Conservation (phyloP, 192 early-diverging fungal genomes). For the Coemansia guatemalensis region DNA sequence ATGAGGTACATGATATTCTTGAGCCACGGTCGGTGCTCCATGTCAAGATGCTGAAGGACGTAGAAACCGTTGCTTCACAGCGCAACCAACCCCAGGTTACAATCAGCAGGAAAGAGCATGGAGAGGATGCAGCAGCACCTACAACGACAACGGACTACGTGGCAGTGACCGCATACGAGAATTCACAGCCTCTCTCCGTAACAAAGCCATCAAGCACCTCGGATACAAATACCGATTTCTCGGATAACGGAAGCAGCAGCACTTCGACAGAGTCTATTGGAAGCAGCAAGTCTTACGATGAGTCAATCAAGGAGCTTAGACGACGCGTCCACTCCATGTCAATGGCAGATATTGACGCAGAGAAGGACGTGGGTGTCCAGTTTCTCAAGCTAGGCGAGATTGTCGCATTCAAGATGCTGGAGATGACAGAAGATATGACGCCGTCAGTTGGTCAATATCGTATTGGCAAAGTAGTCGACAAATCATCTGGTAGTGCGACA, state of each 20-base stretch:
- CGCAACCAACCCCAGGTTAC: background rate
- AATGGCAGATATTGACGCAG: background rate
- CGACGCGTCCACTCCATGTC: too few species aligned
- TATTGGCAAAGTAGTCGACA: slow-evolving; percentile 1
- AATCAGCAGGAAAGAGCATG: slow-evolving; percentile 8
- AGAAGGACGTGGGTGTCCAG: background rate
- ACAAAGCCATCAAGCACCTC: too few species aligned
- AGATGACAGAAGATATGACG: slow-evolving; percentile 3
- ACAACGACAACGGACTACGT: background rate
- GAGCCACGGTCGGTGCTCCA: background rate
- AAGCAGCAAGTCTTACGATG: background rate
- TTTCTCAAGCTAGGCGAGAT: background rate
- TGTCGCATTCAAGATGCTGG: slow-evolving; percentile 19
- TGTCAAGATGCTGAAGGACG: background rate
- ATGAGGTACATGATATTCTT: slow-evolving; percentile 24
- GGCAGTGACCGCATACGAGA: slow-evolving; percentile 8
- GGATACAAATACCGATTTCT: too few species aligned
- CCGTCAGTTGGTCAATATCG: slow-evolving; percentile 11
- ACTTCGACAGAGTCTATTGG: background rate
- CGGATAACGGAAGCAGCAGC: background rate
- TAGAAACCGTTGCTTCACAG: background rate
- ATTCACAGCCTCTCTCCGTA: background rate
- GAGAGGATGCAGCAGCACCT: background rate
- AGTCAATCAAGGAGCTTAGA: background rate
- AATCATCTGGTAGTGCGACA: background rate